Evolutionary conservation across 768 basidiomycete species (phyloP), one percentile per base, ranked within the genome.

Genomic region (Kwoniella mangroviensis): DNA sequence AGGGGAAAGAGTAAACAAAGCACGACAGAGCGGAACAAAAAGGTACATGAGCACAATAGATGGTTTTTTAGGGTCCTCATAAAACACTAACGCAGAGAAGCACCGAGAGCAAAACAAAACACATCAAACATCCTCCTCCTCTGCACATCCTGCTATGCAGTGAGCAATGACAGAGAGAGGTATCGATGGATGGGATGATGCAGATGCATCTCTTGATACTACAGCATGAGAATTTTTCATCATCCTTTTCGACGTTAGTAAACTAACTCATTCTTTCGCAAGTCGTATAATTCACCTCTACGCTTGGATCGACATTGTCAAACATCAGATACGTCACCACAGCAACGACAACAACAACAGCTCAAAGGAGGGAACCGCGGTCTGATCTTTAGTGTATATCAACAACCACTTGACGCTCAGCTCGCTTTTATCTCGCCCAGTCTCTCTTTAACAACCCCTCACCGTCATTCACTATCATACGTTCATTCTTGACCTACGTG

Each of bases 41-140:
- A 40, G 26, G 28, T 51, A 51, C 17, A 54, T 51, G 40, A 19
- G 51, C 28, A 63, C 62, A 51, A 51, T 54, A 63, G 62, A 63
- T 13, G 45, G 62, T 22, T 40, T 63, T 51, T 63, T 63, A 54
- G 49, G 62, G 58, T 60, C 40, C 56, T 58, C 40, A 41, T 41
- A 9, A 60, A 11, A 41, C 11, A 26, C n/a, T 42, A 19, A 60
- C 19, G 41, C 34, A n/a, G 19, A 41, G 40, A 60, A 42, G 26
- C 24, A 28, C 15, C 26, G 28, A 11, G 40, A 55, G 13, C 54
- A 34, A 55, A 55, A 55, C n/a, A n/a, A 58, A 58, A 58, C 15
- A 22, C 10, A 40, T 28, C 19, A 60, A 60, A 60, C 58, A 60
- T 60, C 41, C 58, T 41, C 15, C 34, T 26, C 17, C 15, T 21